A percentile compares a stretch with the other conserved stretches of the same genome.
These are phyloP conservation scores for Amphibolis antarctica DNA, from an alignment of 106 monocot species.

Conservation along the genomic window DNA sequence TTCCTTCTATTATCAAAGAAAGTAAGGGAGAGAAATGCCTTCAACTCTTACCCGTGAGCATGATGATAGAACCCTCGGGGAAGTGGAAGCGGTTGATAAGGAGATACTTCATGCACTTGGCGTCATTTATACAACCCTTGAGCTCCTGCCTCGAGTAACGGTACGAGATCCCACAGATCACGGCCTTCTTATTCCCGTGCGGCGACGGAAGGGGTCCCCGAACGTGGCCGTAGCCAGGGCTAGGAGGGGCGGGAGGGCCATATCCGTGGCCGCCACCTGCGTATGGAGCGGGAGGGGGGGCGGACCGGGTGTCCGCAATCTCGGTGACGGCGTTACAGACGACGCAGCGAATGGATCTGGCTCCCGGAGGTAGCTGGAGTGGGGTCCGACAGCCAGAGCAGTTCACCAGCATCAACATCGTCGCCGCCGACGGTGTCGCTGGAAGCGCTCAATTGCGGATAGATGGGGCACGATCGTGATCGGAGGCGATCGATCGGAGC, in stretches of 20 bases:
- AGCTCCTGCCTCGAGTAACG: conserved; percentile 15
- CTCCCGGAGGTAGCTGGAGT: conserved; percentile 22
- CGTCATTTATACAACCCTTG: conserved; percentile 22
- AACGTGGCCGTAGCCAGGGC: background rate
- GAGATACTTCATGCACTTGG: conserved; percentile 16
- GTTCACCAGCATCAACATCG: conserved; percentile 24
- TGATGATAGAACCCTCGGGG: conserved; percentile 16
- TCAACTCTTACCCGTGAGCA: conserved; percentile 13
- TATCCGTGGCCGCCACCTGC: background rate
- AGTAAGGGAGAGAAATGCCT: no score
- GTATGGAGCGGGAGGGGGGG: background rate
- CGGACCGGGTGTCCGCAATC: conserved; percentile 1
- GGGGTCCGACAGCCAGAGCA: conserved; percentile 19
- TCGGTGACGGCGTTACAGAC: conserved; percentile 23
- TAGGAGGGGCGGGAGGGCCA: background rate
- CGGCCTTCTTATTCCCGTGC: conserved; percentile 21
- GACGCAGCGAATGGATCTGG: conserved; percentile 18
- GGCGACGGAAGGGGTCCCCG: background rate
- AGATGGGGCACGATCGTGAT: no score
- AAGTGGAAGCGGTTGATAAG: conserved; percentile 13
- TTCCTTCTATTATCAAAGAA: no score
- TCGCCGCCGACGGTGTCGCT: background rate
- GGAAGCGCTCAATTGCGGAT: no score
- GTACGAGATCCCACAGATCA: conserved; percentile 18
- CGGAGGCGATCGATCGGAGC: no score